Conservation (phyloP, 73 alveolate genomes). For the Tetrahymena malaccensis region DNA sequence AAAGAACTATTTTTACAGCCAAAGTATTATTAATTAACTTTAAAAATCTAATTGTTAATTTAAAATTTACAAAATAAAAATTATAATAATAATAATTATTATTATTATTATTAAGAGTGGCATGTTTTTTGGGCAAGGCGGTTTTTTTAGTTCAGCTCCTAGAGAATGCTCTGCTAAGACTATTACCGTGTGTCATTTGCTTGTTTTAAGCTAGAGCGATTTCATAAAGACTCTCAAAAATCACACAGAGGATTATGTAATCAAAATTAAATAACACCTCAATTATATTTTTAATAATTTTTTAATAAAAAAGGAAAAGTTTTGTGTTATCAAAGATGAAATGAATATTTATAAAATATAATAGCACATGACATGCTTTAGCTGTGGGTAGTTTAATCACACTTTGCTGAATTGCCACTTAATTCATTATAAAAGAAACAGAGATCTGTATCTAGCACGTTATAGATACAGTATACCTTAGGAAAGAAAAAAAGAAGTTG, state of each 20-base stretch:
- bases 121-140: not conserved
- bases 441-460: not conserved
- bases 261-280: not conserved
- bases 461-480: not conserved
- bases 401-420: not conserved
- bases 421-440: not conserved
- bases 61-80: too few relatives aligned
- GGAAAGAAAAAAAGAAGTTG: not conserved
- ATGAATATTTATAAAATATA: not conserved
- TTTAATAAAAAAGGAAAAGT: not conserved
- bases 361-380: not conserved
- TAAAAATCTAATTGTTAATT: too few relatives aligned
- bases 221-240: not conserved
- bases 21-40: not conserved
- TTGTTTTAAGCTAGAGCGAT: not conserved
- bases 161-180: not conserved
- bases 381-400: not conserved
- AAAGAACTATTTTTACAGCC: not conserved
- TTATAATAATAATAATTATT: too few relatives aligned
- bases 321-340: not conserved
- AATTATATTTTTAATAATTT: not conserved
- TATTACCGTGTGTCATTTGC: not conserved
- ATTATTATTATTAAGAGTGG: not conserved
- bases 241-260: not conserved
- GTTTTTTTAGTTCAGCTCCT: not conserved